Base-by-base conservation (phyloP, 371 early-diverging fungal genomes). In the Entomophthora muscae region DNA sequence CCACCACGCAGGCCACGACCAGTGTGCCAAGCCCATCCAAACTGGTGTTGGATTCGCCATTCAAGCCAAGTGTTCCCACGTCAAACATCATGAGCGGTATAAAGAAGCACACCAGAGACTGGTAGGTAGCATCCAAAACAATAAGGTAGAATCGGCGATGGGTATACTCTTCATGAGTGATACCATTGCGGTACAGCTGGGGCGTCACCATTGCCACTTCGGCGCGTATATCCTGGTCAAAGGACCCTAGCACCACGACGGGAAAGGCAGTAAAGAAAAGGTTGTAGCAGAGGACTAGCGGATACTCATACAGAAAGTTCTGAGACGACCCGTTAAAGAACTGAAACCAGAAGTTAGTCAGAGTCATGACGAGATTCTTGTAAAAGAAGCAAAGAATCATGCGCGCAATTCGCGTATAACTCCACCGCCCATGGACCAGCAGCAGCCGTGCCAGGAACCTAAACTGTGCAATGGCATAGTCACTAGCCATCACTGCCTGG, bases 391-490 rank as follows among this genome's bases (percentile, higher is more conserved):
- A 87, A 58, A 94, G 76, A 32, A 90, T 87, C 82, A 93, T 82
- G 68, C 89, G 86, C n/a, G 90, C 72, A 31, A 90, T 86, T 52
- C 96, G 80, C 66, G 82, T 70, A 70, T 95, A 95, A 61, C 84
- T 83, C 93, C 93, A 91, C 69, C 88, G 78, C 53, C 98, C 88
- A 73, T 91, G 89, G 3, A 88, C 90, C n/a, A 82, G 79, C 23
- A 91, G 78, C 67, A 94, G 73, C 63, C 83, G 83, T 31, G 72
- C 67, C 67, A 98, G 77, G 75, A 91, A 88, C 32, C 90, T 74
- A 81, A 98, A 95, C 73, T 93, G 88, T 22, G 83, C 76, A 65
- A 95, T 88, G 53, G 91, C 81, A 71, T 91, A 93, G 67, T 96
- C 94, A 12, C 87, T 79, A 1, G 93, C 88, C 85, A 87, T 87